Percentiles rank a stretch among this genome's conserved stretches.
These are phyloP conservation scores for Diaporthe amygdali DNA, from an alignment of 2,329 filamentous ascomycete genomes.

Conservation along the genomic window DNA sequence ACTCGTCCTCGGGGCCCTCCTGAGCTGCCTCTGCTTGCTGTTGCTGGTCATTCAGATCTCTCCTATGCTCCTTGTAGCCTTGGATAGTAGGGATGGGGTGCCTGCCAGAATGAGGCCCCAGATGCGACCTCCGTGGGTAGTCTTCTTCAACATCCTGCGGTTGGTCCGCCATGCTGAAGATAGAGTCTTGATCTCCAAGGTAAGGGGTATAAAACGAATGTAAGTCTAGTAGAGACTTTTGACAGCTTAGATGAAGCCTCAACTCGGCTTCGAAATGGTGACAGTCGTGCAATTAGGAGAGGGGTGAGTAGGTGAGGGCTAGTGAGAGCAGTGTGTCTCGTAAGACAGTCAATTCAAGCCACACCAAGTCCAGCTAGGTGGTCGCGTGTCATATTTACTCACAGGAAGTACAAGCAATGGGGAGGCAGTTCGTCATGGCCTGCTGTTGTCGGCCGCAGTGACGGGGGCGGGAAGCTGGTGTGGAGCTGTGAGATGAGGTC, in stretches of 20 bases:
- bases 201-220: neutral
- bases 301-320: neutral
- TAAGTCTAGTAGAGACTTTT: neutral
- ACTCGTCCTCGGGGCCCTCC: slow-evolving; percentile 39
- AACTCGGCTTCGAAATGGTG: neutral
- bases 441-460: neutral
- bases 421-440: slow-evolving; percentile 3
- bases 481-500: slow-evolving; percentile 24
- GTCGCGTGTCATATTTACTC: neutral
- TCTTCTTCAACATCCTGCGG: slow-evolving; percentile 42
- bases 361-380: neutral
- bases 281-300: neutral
- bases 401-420: neutral
- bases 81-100: slow-evolving; percentile 55
- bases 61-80: slow-evolving; percentile 52
- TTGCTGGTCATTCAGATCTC: slow-evolving; percentile 47
- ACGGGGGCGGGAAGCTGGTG: neutral
- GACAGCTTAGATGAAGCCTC: neutral
- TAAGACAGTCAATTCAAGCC: too few species aligned
- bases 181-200: neutral
- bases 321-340: too few species aligned
- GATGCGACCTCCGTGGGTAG: slow-evolving; percentile 37
- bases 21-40: slow-evolving; percentile 33
- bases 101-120: slow-evolving; percentile 46
- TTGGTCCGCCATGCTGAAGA: slow-evolving; percentile 38